Conservation (phyloP, 2,329 filamentous ascomycete species). For the Fonsecaea monophora region DNA sequence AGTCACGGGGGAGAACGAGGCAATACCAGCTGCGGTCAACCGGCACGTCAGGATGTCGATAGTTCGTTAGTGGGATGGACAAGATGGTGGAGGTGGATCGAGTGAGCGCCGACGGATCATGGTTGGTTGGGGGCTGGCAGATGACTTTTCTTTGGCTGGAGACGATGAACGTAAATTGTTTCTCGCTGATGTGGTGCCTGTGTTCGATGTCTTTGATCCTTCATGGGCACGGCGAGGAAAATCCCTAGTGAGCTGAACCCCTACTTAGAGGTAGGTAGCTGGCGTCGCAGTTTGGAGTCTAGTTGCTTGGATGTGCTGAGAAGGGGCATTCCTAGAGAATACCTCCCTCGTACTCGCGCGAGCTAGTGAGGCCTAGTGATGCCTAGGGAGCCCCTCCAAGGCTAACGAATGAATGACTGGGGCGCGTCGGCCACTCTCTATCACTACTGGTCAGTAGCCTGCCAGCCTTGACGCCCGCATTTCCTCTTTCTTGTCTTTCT, state of each 20-base stretch:
- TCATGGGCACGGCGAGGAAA: neutral
- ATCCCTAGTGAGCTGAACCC: neutral
- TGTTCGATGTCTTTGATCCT: neutral
- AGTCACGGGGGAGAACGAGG: constrained; percentile 23
- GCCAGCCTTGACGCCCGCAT: constrained; percentile 27
- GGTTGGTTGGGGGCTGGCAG: constrained; percentile 2
- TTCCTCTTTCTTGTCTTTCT: constrained; percentile 23
- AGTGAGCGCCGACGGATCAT: neutral
- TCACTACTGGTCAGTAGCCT: constrained; percentile 14
- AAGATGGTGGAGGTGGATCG: constrained; percentile 18
- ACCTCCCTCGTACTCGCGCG: neutral
- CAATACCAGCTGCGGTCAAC: constrained; percentile 22
- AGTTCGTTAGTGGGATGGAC: constrained; percentile 12
- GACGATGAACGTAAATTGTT: constrained; percentile 1
- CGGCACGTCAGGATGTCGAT: constrained; percentile 25
- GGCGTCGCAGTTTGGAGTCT: neutral
- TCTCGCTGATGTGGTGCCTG: neutral
- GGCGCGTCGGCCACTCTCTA: neutral
- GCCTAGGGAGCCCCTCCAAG: constrained; percentile 1
- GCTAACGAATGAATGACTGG: constrained; percentile 4
- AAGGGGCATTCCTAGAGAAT: neutral
- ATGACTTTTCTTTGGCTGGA: neutral
- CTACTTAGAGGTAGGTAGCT: neutral
- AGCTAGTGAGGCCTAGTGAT: neutral
- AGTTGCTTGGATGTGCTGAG: neutral